These are phyloP conservation scores for Phyllostachys edulis DNA, from an alignment of 176 grass and related monocot genomes.

Conservation along the genomic window DNA sequence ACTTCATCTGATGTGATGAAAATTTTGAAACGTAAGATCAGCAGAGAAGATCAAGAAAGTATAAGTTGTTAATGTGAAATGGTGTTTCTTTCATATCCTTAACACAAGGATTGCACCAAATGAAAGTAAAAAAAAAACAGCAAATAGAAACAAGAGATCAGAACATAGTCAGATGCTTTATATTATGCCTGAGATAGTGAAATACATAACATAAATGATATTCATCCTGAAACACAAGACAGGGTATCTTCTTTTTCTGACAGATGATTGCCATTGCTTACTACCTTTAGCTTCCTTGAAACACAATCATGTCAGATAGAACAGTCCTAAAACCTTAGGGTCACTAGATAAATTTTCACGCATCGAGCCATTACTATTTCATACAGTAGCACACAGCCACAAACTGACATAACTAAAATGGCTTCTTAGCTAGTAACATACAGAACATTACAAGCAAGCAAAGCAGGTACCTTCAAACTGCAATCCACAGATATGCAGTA, in stretches of 20 bases:
- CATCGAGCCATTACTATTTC: not conserved
- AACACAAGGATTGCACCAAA: not conserved
- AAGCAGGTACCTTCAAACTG: not conserved
- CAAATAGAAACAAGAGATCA: not conserved
- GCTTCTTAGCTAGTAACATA: conserved; percentile 23
- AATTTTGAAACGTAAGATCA: not conserved
- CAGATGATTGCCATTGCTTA: not conserved
- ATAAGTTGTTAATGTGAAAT: not conserved
- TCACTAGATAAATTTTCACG: not conserved
- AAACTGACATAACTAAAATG: not conserved
- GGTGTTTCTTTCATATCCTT: not conserved
- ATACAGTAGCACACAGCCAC: not conserved
- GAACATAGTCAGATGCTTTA: not conserved
- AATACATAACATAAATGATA: not conserved
- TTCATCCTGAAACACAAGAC: not conserved
- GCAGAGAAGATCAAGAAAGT: not conserved
- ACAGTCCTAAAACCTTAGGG: not conserved
- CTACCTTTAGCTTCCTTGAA: not conserved
- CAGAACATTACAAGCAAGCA: not conserved
- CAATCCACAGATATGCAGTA: not conserved
- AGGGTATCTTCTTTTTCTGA: not conserved
- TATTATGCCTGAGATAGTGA: not conserved
- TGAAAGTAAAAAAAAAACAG: not conserved
- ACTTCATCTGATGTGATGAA: not conserved
- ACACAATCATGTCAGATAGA: not conserved